These are phyloP conservation scores for Saccharomycopsis sp. DNA, from an alignment of 805 yeast genomes.

Conservation along the genomic window DNA sequence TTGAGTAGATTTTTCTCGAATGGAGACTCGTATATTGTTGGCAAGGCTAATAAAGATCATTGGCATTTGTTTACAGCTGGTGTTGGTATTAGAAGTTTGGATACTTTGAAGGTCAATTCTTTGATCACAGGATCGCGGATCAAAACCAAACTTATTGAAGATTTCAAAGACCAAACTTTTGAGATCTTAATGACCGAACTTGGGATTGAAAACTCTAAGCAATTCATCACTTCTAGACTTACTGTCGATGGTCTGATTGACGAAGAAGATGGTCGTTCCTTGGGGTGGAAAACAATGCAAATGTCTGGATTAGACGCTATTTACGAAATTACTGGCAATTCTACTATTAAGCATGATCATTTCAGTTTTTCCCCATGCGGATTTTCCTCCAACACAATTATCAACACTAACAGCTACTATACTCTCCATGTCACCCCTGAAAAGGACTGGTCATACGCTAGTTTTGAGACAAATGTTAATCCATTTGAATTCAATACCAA, in stretches of 20 bases:
- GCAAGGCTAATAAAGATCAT: conserved; percentile 73
- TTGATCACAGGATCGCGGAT: conserved; percentile 10
- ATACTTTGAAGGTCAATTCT: conserved; percentile 9
- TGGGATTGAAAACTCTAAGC: conserved; percentile 45
- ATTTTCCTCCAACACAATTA: conserved; percentile 78
- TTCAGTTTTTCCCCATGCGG: conserved; percentile 95
- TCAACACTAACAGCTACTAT: conserved; percentile 57
- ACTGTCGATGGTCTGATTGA: conserved; percentile 25
- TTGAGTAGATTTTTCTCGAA: conserved; percentile 58
- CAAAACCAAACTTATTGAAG: conserved; percentile 18
- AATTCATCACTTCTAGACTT: conserved; percentile 41
- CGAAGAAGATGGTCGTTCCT: conserved; percentile 63
- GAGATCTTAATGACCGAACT: conserved; percentile 90
- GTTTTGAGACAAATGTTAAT: conserved; percentile 85
- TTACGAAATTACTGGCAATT: conserved; percentile 33
- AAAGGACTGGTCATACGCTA: conserved; percentile 89
- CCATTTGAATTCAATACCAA: conserved; percentile 33
- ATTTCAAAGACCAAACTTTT: conserved; percentile 58
- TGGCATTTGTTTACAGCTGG: conserved; percentile 85
- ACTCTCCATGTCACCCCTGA: conserved; percentile 96
- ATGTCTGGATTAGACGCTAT: conserved; percentile 57
- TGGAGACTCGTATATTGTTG: conserved; percentile 70
- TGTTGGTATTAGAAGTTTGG: conserved; percentile 21
- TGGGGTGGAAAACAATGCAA: conserved; percentile 65
- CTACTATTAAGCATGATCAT: conserved; percentile 61